These are phyloP conservation scores for Lepraria neglecta DNA, from an alignment of 495 filamentous ascomycete genomes.

Conservation along the genomic window DNA sequence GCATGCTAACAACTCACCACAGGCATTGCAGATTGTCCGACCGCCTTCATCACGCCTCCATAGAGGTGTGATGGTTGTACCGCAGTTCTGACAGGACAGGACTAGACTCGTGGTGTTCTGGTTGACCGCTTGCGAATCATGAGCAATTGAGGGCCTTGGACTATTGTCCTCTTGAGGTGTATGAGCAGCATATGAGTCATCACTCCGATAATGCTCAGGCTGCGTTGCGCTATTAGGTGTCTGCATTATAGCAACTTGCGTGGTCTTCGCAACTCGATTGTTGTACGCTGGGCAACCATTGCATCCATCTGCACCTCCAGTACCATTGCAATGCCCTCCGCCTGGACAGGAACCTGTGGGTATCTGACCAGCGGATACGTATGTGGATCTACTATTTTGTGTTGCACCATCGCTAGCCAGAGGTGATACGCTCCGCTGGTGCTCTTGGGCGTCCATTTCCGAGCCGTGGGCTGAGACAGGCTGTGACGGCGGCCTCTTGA, in stretches of 20 bases:
- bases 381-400: conserved; percentile 57
- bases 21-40: conserved; percentile 97
- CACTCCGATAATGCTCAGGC: conserved; percentile 12
- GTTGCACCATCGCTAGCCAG: conserved; percentile 32
- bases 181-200: conserved; percentile 18
- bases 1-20: conserved; percentile 57
- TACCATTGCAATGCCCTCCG: conserved; percentile 92
- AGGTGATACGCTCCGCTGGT: conserved; percentile 37
- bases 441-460: conserved; percentile 27
- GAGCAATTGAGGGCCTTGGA: conserved; percentile 23
- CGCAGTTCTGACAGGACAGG: conserved; percentile 94
- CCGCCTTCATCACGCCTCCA: conserved; percentile 94
- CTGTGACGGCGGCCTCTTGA: conserved; percentile 46
- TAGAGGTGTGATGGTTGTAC: conserved; percentile 90
- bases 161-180: conserved; percentile 27
- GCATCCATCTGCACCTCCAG: conserved; percentile 91
- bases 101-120: conserved; percentile 58
- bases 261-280: conserved; percentile 87
- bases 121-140: conserved; percentile 21
- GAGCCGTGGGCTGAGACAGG: conserved; percentile 25
- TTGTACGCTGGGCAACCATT: conserved; percentile 96
- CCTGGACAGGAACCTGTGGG: conserved; percentile 85
- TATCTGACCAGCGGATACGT: conserved; percentile 66
- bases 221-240: conserved; percentile 24
- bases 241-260: conserved; percentile 56